Evolutionary conservation across 305 asterid species (phyloP).

Genomic region (Fraxinus angustifolia): DNA sequence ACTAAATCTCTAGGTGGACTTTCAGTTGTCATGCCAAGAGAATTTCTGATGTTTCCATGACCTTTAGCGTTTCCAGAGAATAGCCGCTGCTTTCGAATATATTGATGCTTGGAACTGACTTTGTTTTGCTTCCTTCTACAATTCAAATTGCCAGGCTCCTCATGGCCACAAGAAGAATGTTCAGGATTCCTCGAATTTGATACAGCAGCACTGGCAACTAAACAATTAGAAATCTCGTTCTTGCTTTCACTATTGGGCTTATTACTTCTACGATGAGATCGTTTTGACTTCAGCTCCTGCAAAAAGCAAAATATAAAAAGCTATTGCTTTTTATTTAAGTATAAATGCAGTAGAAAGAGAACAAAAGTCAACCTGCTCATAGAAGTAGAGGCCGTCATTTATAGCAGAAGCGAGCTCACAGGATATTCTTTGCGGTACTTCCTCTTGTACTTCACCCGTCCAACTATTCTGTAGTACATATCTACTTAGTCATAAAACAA

Average conservation of each 20-base stretch:
- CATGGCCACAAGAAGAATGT: conserved; percentile 48
- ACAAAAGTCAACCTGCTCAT: conserved; percentile 69
- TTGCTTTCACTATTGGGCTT: conserved; percentile 38
- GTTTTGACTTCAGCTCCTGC: conserved; percentile 67
- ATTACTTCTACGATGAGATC: conserved; percentile 40
- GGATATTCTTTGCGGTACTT: conserved; percentile 52
- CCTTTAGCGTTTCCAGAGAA: conserved; percentile 49
- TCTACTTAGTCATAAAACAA: conserved; percentile 17
- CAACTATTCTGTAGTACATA: conserved; percentile 47
- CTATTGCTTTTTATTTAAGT: conserved; percentile 3
- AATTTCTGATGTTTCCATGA: conserved; percentile 50
- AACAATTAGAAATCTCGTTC: conserved; percentile 47
- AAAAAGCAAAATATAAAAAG: conserved; percentile 15
- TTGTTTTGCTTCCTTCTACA: conserved; percentile 58
- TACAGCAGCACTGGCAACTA: conserved; percentile 35
- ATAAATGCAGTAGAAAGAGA: conserved; percentile 18
- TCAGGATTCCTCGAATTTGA: conserved; percentile 39
- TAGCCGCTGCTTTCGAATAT: conserved; percentile 61
- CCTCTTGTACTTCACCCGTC: conserved; percentile 38
- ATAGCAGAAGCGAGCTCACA: conserved; percentile 78
- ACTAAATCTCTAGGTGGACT: conserved; percentile 84
- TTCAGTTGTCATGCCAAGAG: conserved; percentile 49
- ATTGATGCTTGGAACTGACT: conserved; percentile 54
- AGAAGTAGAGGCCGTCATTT: conserved; percentile 79
- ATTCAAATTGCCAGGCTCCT: conserved; percentile 44